Conservation (phyloP, 805 yeast species). For the Hemisphaericaspora nanyangensis region DNA sequence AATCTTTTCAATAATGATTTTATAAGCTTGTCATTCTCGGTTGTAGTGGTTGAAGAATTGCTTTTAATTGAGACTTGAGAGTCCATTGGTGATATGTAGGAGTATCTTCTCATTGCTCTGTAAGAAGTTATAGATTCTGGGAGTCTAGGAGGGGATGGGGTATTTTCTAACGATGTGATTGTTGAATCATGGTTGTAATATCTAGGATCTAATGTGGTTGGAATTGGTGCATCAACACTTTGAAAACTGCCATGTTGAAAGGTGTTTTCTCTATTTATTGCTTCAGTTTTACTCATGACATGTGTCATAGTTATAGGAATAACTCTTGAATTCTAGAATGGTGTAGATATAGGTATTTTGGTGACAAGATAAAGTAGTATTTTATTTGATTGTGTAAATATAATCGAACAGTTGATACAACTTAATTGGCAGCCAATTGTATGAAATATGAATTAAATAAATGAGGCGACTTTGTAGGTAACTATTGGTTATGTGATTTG, state of each 20-base stretch:
- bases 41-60: slow-evolving; percentile 1
- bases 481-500: too few relatives aligned
- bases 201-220: neutral
- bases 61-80: neutral
- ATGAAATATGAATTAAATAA: too few relatives aligned
- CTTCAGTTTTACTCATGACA: neutral
- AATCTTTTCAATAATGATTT: slow-evolving; percentile 25
- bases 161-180: too few relatives aligned
- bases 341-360: too few relatives aligned
- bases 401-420: too few relatives aligned
- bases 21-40: slow-evolving; percentile 11
- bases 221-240: neutral
- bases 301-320: too few relatives aligned
- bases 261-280: neutral
- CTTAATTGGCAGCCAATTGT: too few relatives aligned
- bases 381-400: too few relatives aligned
- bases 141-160: neutral
- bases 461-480: too few relatives aligned
- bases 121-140: neutral
- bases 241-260: neutral
- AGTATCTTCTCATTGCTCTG: neutral
- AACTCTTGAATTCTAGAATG: too few relatives aligned
- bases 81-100: neutral
- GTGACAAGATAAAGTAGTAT: too few relatives aligned
- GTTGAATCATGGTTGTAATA: neutral